These are phyloP conservation scores for Crucihimalaya himalaica DNA, from an alignment of 345 rosid genomes.

Conservation along the genomic window DNA sequence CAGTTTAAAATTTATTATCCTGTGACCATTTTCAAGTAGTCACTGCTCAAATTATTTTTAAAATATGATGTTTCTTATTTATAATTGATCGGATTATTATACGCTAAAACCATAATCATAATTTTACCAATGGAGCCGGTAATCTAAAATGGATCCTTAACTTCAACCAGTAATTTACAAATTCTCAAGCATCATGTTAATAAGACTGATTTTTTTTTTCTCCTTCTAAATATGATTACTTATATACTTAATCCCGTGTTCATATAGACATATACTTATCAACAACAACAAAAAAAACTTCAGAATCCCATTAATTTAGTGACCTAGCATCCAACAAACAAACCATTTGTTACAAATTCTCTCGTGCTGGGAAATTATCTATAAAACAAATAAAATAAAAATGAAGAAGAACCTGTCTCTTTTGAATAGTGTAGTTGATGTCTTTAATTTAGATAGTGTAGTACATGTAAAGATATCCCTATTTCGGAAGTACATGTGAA, in stretches of 20 bases:
- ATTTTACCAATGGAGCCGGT: too few species aligned
- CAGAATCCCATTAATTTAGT: background rate
- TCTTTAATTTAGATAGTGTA: background rate
- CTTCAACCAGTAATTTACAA: too few species aligned
- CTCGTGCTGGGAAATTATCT: too few species aligned
- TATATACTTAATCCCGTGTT: background rate
- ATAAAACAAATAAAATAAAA: too few species aligned
- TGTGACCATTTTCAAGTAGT: background rate
- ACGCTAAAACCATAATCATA: background rate
- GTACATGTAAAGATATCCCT: constrained; percentile 3
- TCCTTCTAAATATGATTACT: background rate
- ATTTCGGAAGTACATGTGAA: background rate
- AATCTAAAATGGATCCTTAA: too few species aligned
- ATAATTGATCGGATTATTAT: background rate
- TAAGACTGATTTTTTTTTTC: too few species aligned
- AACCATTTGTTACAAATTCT: background rate
- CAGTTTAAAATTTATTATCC: background rate
- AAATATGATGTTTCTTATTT: background rate
- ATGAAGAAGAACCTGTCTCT: too few species aligned
- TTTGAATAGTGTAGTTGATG: background rate
- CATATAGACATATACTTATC: background rate
- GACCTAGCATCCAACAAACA: background rate
- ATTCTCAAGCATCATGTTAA: too few species aligned
- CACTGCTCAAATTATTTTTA: background rate
- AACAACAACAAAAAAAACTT: background rate